Conservation (phyloP, 2,329 filamentous ascomycete genomes). For the Dothidotthia symphoricarpi region DNA sequence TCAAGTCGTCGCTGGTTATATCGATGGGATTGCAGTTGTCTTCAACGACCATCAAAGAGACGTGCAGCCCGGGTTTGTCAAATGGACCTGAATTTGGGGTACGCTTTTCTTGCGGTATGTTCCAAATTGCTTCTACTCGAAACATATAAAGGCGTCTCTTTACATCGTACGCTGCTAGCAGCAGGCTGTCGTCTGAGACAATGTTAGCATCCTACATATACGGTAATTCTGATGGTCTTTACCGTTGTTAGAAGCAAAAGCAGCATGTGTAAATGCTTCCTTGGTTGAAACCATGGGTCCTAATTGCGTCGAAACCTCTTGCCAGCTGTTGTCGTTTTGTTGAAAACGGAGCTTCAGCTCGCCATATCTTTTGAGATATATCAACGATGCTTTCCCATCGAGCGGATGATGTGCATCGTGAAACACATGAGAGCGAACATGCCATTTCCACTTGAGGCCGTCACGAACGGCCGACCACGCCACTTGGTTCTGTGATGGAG, state of each 20-base stretch:
- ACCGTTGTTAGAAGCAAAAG: conserved; percentile 66
- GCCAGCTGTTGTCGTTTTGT: conserved; percentile 69
- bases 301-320: conserved; percentile 70
- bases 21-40: conserved; percentile 34
- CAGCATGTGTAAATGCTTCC: conserved; percentile 42
- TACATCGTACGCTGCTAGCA: conserved; percentile 66
- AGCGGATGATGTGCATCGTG: conserved; percentile 72
- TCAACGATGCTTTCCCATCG: conserved; percentile 67
- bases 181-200: conserved; percentile 49
- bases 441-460: conserved; percentile 63
- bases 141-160: conserved; percentile 73
- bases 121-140: conserved; percentile 74
- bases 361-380: conserved; percentile 74
- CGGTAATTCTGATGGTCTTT: conserved; percentile 45
- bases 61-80: conserved; percentile 35
- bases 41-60: conserved; percentile 29
- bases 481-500: conserved; percentile 32
- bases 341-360: conserved; percentile 74
- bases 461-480: conserved; percentile 43
- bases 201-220: conserved; percentile 2
- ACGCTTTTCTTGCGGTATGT: conserved; percentile 56
- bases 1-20: conserved; percentile 24
- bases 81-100: conserved; percentile 47
- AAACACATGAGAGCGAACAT: conserved; percentile 63
- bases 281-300: conserved; percentile 68